Conservation (phyloP, 257 asterid species). For the Solanum chilense region DNA sequence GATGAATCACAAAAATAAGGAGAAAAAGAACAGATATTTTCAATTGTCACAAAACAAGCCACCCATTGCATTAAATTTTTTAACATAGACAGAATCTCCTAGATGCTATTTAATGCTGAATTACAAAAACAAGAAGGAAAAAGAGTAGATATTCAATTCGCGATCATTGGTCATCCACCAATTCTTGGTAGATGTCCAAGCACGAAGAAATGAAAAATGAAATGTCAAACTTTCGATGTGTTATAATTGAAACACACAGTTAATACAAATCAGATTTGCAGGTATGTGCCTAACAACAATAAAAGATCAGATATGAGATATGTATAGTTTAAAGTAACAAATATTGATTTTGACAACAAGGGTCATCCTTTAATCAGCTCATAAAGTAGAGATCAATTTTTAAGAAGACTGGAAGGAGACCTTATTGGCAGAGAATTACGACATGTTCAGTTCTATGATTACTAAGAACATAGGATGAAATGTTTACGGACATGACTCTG, state of each 20-base stretch:
- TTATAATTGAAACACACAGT: neutral
- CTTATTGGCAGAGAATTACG: neutral
- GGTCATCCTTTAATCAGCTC: neutral
- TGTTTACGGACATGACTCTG: neutral
- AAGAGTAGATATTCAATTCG: neutral
- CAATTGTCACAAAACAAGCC: neutral
- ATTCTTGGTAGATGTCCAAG: neutral
- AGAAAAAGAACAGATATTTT: neutral
- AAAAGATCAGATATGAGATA: neutral
- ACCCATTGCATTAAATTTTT: neutral
- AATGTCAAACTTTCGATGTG: neutral
- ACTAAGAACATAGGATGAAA: neutral
- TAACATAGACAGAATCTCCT: neutral
- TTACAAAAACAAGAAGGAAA: neutral
- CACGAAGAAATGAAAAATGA: neutral
- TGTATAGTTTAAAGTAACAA: neutral
- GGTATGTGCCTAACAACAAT: neutral
- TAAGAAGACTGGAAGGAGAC: neutral
- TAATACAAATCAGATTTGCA: neutral
- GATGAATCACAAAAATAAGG: neutral
- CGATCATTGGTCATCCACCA: neutral
- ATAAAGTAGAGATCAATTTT: neutral
- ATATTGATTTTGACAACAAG: neutral
- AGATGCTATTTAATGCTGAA: neutral
- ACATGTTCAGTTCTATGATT: neutral